Percentiles rank a stretch among this genome's conserved stretches.
Conservation (phyloP, 2,329 filamentous ascomycete genomes). For the Monosporascus ibericus region DNA sequence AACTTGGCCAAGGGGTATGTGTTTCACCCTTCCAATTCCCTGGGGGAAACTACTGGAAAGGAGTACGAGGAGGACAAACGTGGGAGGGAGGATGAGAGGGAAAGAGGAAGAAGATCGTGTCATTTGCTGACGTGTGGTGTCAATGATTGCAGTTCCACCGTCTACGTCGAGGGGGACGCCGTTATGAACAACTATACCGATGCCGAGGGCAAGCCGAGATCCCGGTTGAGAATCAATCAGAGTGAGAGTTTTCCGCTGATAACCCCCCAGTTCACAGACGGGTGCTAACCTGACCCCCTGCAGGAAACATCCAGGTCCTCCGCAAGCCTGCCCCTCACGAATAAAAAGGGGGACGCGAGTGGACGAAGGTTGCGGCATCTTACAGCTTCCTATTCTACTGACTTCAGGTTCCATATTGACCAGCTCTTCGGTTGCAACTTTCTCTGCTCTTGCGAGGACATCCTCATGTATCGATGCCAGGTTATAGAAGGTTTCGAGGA, state of each 20-base stretch:
- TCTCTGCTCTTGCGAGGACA: too few relatives aligned
- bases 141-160: constrained; percentile 52
- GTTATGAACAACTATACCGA: constrained; percentile 62
- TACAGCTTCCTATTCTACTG: too few relatives aligned
- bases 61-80: background rate
- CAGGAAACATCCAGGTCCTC: constrained; percentile 44
- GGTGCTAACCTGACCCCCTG: constrained; percentile 1
- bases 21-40: constrained; percentile 4
- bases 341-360: background rate
- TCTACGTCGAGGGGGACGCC: constrained; percentile 82
- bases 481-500: too few relatives aligned
- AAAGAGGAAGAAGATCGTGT: background rate
- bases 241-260: constrained; percentile 48
- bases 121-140: constrained; percentile 6
- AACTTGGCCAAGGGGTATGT: constrained; percentile 79
- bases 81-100: background rate
- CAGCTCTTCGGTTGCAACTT: too few relatives aligned
- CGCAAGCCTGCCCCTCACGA: constrained; percentile 20
- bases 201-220: constrained; percentile 61
- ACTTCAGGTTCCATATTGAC: too few relatives aligned
- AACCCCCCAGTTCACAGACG: background rate
- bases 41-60: background rate
- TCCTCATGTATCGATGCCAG: too few relatives aligned
- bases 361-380: too few relatives aligned
- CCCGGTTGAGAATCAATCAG: constrained; percentile 65